Base-by-base conservation (phyloP, 75 land plant genomes). In the Picea glauca region DNA sequence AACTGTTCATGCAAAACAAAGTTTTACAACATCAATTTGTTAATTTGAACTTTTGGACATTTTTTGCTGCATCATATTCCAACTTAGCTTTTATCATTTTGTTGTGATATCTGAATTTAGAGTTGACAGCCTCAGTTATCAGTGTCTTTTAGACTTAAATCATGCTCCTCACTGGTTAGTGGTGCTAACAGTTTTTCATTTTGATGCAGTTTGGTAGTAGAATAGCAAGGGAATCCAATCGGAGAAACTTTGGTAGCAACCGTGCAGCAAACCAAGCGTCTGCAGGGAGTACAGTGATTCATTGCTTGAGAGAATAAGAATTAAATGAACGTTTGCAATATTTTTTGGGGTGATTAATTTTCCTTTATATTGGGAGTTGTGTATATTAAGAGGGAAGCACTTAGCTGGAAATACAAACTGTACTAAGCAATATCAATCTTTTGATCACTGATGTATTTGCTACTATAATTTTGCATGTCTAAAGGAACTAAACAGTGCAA, bases 191-290 rank as follows among this genome's bases (percentile, higher is more conserved):
- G 13, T 12, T 15, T 76, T 15, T 17, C 13, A 38, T 61, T 26
- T 64, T 78, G 13, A 9, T 85, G 73, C 90, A 94, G 99, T 96
- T 96, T 88, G 99, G 99, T 54, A 92, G 98, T 68, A 87, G 99
- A 72, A 96, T 96, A 72, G 97, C 99, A 15, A 82, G 91, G 83
- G 95, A 96, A 78, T 96, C 99, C 68, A 96, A 96, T 70, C 76
- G 85, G 17, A 87, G 85, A 77, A 95, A 90, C 78, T 96, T 94
- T 78, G 99, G 99, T 33, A 96, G 99, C 78, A 96, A 96, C 68
- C 93, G 99, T 62, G 94, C 99, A 32, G 99, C 99, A 62, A 96
- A 96, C 74, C 91, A 86, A 79, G 97, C 96, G 62, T 92, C 26
- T 62, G 99, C 97, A 15, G 99, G 99, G 43, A 89, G 94, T 83